phyloP scores from a whole-genome alignment of 768 basidiomycete genomes.

The Lactifluus piperatus region DNA sequence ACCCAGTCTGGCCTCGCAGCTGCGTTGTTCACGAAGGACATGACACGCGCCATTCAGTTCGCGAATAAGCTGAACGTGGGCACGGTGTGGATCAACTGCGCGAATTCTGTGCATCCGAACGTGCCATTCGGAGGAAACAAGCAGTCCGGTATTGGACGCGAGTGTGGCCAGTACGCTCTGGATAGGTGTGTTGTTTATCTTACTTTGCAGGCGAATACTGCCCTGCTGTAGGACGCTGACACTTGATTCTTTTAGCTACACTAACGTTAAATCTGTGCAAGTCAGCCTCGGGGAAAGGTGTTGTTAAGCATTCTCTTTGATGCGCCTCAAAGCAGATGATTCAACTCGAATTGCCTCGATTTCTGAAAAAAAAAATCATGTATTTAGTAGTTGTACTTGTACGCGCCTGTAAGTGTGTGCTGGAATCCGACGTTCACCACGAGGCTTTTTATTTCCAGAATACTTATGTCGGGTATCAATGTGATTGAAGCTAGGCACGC shows the following conservation, averaged over 20 bases:
- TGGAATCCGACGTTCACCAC: not conserved
- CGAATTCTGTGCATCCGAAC: constrained; percentile 31
- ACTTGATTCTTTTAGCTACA: constrained; percentile 7
- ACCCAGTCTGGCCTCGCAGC: constrained; percentile 81
- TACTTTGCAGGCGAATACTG: not conserved
- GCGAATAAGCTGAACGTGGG: constrained; percentile 76
- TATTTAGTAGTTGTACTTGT: not conserved
- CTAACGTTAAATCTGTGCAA: constrained; percentile 17
- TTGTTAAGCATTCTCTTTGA: not conserved
- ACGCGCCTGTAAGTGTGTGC: not conserved
- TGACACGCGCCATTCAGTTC: constrained; percentile 63
- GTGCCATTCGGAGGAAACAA: constrained; percentile 64
- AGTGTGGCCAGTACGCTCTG: constrained; percentile 48
- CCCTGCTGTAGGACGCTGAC: not conserved
- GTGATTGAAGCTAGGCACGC: too few species aligned
- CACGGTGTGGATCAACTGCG: constrained; percentile 59
- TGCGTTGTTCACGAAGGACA: constrained; percentile 74
- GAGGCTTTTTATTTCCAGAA: not conserved
- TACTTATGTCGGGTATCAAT: too few species aligned
- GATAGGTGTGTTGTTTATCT: constrained; percentile 21
- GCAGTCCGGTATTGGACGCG: constrained; percentile 61
- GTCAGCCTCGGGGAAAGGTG: constrained; percentile 13
- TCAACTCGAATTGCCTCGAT: not conserved
- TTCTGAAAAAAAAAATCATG: not conserved
- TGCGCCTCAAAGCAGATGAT: not conserved